phyloP scores from a whole-genome alignment of 495 filamentous ascomycete genomes.

The Neurospora sublineolata region DNA sequence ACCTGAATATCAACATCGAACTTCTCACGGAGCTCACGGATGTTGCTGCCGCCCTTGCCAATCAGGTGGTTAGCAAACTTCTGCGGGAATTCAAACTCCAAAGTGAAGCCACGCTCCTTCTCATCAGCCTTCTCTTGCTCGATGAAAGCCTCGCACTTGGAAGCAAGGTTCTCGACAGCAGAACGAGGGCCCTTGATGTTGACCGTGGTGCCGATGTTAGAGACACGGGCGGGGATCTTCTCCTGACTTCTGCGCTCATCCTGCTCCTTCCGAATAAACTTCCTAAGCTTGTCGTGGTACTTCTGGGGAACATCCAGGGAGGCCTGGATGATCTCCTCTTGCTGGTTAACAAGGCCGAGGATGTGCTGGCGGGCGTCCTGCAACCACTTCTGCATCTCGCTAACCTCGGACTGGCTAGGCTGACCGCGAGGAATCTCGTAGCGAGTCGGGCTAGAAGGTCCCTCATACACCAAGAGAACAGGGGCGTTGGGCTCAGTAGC shows the following conservation, averaged over 20 bases:
- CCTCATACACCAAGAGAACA: slow-evolving; percentile 81
- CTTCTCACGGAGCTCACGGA: slow-evolving; percentile 88
- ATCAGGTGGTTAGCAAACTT: slow-evolving; percentile 91
- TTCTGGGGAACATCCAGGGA: slow-evolving; percentile 63
- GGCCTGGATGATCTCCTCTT: slow-evolving; percentile 54
- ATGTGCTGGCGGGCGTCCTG: slow-evolving; percentile 64
- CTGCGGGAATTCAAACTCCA: slow-evolving; percentile 83
- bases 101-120: slow-evolving; percentile 72
- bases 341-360: slow-evolving; percentile 53
- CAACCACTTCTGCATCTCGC: slow-evolving; percentile 45
- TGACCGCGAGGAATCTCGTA: slow-evolving; percentile 54
- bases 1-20: slow-evolving; percentile 97
- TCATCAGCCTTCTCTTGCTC: slow-evolving; percentile 78
- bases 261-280: slow-evolving; percentile 68
- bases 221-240: slow-evolving; percentile 62
- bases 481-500: slow-evolving; percentile 44
- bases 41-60: slow-evolving; percentile 82
- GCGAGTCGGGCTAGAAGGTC: slow-evolving; percentile 39
- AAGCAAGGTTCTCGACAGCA: slow-evolving; percentile 55
- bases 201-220: slow-evolving; percentile 43
- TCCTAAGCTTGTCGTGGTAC: slow-evolving; percentile 64
- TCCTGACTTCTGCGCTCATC: slow-evolving; percentile 46
- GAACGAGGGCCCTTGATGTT: slow-evolving; percentile 65
- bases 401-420: slow-evolving; percentile 29
- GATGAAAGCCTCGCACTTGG: slow-evolving; percentile 64